Conservation (phyloP, 441 rosid species). For the Adansonia madagascariensis region DNA sequence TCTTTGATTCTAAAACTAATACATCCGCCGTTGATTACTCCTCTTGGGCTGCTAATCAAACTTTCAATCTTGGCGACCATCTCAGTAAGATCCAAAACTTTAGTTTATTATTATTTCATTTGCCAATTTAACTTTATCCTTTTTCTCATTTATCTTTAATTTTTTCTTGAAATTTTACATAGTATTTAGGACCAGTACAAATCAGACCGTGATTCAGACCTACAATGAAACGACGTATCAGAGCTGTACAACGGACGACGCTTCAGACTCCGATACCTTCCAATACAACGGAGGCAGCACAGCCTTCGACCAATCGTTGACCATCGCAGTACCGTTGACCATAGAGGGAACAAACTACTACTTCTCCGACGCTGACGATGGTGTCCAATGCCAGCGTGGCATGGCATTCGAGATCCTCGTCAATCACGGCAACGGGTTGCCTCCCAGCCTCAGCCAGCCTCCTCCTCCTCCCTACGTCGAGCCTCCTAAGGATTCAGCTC, state of each 20-base stretch:
- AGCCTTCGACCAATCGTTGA: slow-evolving; percentile 37
- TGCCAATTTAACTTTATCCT: neutral
- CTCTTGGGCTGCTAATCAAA: slow-evolving; percentile 53
- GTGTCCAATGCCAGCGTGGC: slow-evolving; percentile 57
- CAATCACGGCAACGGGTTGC: slow-evolving; percentile 59
- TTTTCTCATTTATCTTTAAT: too few species aligned
- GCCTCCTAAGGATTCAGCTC: slow-evolving; percentile 44
- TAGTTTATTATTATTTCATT: neutral
- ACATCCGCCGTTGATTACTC: slow-evolving; percentile 51
- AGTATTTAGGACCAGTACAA: slow-evolving; percentile 62
- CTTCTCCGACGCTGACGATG: slow-evolving; percentile 59
- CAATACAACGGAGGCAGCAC: slow-evolving; percentile 48
- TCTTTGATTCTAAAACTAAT: slow-evolving; percentile 53
- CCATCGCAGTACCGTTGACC: slow-evolving; percentile 54
- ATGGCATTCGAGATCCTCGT: slow-evolving; percentile 63
- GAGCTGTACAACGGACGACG: slow-evolving; percentile 49
- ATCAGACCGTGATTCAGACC: slow-evolving; percentile 61
- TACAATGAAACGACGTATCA: slow-evolving; percentile 56
- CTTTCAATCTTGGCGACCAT: slow-evolving; percentile 66
- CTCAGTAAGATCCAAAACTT: slow-evolving; percentile 46
- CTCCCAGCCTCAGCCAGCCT: slow-evolving; percentile 67
- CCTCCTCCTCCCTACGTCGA: slow-evolving; percentile 61
- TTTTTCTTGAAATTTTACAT: neutral
- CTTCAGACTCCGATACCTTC: slow-evolving; percentile 42
- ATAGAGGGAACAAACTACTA: slow-evolving; percentile 51